Conservation (phyloP, 1,284 basidiomycete species). For the Ustilago vetiveriae region DNA sequence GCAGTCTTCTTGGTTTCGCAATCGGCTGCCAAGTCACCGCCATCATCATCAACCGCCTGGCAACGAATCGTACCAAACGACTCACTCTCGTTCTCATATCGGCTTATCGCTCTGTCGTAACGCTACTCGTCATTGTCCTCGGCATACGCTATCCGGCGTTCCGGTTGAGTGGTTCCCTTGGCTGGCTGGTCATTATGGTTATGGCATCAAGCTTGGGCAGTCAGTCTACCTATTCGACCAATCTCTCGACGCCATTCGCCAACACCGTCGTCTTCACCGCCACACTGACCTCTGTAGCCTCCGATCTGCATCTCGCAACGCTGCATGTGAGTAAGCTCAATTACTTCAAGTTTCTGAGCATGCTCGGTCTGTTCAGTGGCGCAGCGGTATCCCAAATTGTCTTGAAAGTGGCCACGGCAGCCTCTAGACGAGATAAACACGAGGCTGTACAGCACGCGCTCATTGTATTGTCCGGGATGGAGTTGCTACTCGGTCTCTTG, state of each 20-base stretch:
- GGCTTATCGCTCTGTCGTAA: conserved; percentile 14
- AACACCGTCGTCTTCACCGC: conserved; percentile 51
- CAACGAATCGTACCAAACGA: conserved; percentile 12
- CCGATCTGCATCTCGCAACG: conserved; percentile 29
- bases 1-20: conserved; percentile 25
- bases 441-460: conserved; percentile 30
- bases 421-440: conserved; percentile 17
- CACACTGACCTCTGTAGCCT: conserved; percentile 33
- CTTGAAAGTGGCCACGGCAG: conserved; percentile 32
- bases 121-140: conserved; percentile 20
- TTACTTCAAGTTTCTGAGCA: conserved; percentile 24
- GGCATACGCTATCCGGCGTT: conserved; percentile 9
- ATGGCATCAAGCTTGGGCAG: conserved; percentile 30
- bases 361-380: conserved; percentile 30
- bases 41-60: conserved; percentile 18
- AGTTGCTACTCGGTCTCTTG: conserved; percentile 13
- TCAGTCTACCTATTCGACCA: conserved; percentile 37
- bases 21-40: conserved; percentile 36
- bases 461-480: conserved; percentile 19
- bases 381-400: conserved; percentile 33
- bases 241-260: conserved; percentile 33
- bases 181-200: conserved; percentile 31
- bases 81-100: conserved; percentile 16
- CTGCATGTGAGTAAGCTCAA: conserved; percentile 14
- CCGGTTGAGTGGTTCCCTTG: conserved; percentile 17